These are phyloP conservation scores for Adansonia digitata DNA, from an alignment of 345 rosid species.

Conservation along the genomic window DNA sequence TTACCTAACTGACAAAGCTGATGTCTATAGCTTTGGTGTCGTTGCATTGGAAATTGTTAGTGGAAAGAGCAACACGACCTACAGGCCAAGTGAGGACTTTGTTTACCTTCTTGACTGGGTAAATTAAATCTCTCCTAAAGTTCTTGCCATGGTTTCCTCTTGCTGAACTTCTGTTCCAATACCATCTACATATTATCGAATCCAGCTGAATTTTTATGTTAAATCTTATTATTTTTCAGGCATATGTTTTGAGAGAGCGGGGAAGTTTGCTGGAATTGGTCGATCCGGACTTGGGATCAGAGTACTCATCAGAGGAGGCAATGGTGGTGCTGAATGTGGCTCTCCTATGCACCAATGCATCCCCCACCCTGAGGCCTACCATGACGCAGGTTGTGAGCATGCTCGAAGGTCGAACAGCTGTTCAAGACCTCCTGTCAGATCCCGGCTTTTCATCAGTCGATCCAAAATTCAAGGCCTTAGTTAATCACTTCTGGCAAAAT, in stretches of 20 bases:
- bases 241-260: constrained; percentile 16
- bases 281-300: constrained; percentile 51
- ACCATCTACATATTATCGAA: background rate
- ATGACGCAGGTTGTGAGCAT: constrained; percentile 91
- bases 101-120: constrained; percentile 51
- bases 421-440: constrained; percentile 71
- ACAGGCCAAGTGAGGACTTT: constrained; percentile 24
- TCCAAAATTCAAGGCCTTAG: constrained; percentile 56
- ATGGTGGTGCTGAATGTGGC: constrained; percentile 73
- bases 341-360: constrained; percentile 70
- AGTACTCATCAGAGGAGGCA: constrained; percentile 62
- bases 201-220: background rate
- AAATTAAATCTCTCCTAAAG: background rate
- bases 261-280: constrained; percentile 16
- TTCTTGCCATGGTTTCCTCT: background rate
- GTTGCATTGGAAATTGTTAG: constrained; percentile 43
- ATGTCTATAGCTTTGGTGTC: constrained; percentile 44
- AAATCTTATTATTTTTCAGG: background rate
- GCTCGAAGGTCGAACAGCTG: constrained; percentile 62
- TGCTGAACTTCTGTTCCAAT: background rate
- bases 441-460: constrained; percentile 59
- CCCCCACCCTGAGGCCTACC: constrained; percentile 80
- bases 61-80: constrained; percentile 36
- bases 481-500: constrained; percentile 81
- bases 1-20: constrained; percentile 39